These are phyloP conservation scores for Pleurotus ostreatus DNA, from an alignment of 768 basidiomycete species.

Conservation along the genomic window DNA sequence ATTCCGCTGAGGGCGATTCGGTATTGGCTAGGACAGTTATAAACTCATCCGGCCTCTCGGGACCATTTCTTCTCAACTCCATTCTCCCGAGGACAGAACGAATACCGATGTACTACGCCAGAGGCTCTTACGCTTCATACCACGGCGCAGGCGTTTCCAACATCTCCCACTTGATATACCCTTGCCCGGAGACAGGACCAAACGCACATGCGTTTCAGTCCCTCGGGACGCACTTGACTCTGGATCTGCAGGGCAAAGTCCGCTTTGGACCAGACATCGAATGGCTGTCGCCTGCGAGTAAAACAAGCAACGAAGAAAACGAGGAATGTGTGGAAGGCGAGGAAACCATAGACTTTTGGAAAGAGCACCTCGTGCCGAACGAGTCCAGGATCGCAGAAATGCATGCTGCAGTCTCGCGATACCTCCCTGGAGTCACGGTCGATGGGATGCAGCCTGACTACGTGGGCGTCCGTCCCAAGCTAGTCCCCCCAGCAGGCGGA, in stretches of 20 bases:
- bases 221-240: slow-evolving; percentile 87
- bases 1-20: slow-evolving; percentile 36
- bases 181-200: slow-evolving; percentile 69
- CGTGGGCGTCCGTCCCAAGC: slow-evolving; percentile 82
- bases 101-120: slow-evolving; percentile 76
- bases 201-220: slow-evolving; percentile 70
- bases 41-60: slow-evolving; percentile 79
- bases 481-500: slow-evolving; percentile 66
- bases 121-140: slow-evolving; percentile 88
- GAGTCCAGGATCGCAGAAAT: slow-evolving; percentile 62
- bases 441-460: slow-evolving; percentile 78
- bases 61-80: slow-evolving; percentile 66
- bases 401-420: slow-evolving; percentile 65
- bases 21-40: slow-evolving; percentile 73
- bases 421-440: slow-evolving; percentile 59
- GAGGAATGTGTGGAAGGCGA: slow-evolving; percentile 11
- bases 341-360: slow-evolving; percentile 75
- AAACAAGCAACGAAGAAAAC: no score
- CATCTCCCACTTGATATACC: slow-evolving; percentile 83
- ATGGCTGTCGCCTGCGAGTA: no score
- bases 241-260: slow-evolving; percentile 81
- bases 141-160: slow-evolving; percentile 68
- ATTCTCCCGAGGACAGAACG: slow-evolving; percentile 52
- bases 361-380: slow-evolving; percentile 55
- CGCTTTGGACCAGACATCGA: slow-evolving; percentile 93